A percentile compares a stretch with the other conserved stretches of the same genome.
phyloP scores from a whole-genome alignment of 2,329 filamentous ascomycete species.

The Aureobasidium lini region DNA sequence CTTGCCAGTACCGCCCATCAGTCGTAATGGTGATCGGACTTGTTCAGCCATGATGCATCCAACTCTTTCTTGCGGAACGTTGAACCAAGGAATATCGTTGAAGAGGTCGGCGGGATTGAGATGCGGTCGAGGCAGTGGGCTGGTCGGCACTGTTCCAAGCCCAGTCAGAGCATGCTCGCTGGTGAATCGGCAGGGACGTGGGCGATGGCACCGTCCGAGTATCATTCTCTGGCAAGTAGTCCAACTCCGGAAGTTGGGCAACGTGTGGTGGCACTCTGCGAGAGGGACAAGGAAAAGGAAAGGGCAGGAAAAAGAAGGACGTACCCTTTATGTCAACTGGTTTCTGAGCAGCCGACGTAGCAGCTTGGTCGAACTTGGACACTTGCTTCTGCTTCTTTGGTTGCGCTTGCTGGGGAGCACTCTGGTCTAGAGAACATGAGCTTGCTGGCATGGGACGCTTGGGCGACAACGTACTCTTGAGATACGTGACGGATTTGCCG shows the following conservation, averaged over 20 bases:
- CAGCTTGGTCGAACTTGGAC: slow-evolving; percentile 41
- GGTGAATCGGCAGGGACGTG: not conserved
- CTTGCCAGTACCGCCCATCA: slow-evolving; percentile 75
- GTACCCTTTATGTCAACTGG: slow-evolving; percentile 40
- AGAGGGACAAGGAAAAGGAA: slow-evolving; percentile 14
- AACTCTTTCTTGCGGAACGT: slow-evolving; percentile 58
- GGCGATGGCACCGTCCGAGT: not conserved
- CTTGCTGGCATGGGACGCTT: not conserved
- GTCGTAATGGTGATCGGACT: slow-evolving; percentile 50
- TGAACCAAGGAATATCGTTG: slow-evolving; percentile 76
- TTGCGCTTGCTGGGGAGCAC: slow-evolving; percentile 19
- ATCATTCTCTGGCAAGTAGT: not conserved
- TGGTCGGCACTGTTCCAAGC: slow-evolving; percentile 10
- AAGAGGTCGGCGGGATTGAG: slow-evolving; percentile 54
- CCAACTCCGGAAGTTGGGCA: not conserved
- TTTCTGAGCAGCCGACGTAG: slow-evolving; percentile 30
- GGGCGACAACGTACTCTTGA: slow-evolving; percentile 51
- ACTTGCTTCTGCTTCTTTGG: slow-evolving; percentile 34
- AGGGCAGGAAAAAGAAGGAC: slow-evolving; percentile 23
- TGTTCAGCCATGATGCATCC: slow-evolving; percentile 54
- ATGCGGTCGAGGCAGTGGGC: not conserved
- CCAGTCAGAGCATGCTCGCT: slow-evolving; percentile 6
- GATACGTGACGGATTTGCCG: slow-evolving; percentile 72
- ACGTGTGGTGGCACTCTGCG: slow-evolving; percentile 9
- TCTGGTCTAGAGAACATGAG: slow-evolving; percentile 8